These are phyloP conservation scores for maize (Zea mays) DNA, from an alignment of 176 grass and related monocot genomes.

Conservation along the genomic window Zm-B73-REFERENCE-NAM-5.0 NC_050105.1:123273501-123274000, in stretches of 20 bases:
- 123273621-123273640: constrained; percentile 29
- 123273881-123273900: constrained; percentile 34
- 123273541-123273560: constrained; percentile 44
- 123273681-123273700: constrained; percentile 51
- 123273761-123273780: constrained; percentile 65
- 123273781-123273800: constrained; percentile 60
- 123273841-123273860: constrained; percentile 44
- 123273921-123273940: constrained; percentile 62
- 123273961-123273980: constrained; percentile 45
- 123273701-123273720: constrained; percentile 71
- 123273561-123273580: constrained; percentile 59
- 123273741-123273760: constrained; percentile 47
- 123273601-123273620: constrained; percentile 44
- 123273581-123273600: constrained; percentile 56
- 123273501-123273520: constrained; percentile 49
- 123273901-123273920: constrained; percentile 28
- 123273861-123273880: constrained; percentile 26
- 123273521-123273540: constrained; percentile 49
- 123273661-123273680: constrained; percentile 44
- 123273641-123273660: constrained; percentile 41
- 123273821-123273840: constrained; percentile 59
- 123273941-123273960: constrained; percentile 67
- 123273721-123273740: constrained; percentile 57
- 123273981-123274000: constrained; percentile 55
- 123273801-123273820: constrained; percentile 39